These are phyloP conservation scores for Lachnellula cervina DNA, from an alignment of 2,329 filamentous ascomycete genomes.

Conservation along the genomic window DNA sequence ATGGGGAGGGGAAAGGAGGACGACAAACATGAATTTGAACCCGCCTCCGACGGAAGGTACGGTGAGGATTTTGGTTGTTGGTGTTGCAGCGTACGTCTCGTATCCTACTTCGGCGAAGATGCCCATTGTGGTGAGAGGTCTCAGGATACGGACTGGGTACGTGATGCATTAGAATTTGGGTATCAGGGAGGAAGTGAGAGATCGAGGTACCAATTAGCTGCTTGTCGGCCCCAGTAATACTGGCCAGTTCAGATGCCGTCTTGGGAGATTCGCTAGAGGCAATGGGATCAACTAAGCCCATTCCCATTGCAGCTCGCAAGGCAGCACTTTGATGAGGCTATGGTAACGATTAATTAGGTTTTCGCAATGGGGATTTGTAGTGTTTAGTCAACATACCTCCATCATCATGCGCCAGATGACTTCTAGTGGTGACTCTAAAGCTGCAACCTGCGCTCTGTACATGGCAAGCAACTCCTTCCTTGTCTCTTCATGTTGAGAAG, in stretches of 20 bases:
- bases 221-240: conserved; percentile 3
- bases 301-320: conserved; percentile 4
- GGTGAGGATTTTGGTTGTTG: conserved; percentile 3
- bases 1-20: background rate
- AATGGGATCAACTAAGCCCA: conserved; percentile 5
- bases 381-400: background rate
- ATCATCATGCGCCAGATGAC: conserved; percentile 12
- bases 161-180: background rate
- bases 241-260: conserved; percentile 5
- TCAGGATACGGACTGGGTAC: conserved; percentile 7
- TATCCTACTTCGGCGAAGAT: conserved; percentile 6
- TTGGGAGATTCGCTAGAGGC: background rate
- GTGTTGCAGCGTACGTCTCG: conserved; percentile 6
- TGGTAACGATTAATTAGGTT: background rate
- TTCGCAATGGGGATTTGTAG: background rate
- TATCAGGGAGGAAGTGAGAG: background rate
- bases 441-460: conserved; percentile 1
- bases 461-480: conserved; percentile 2
- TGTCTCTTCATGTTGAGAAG: background rate
- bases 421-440: conserved; percentile 7
- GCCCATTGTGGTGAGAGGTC: background rate
- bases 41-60: conserved; percentile 1
- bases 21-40: conserved; percentile 11
- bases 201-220: conserved; percentile 6
- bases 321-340: conserved; percentile 8